Percentiles rank a stretch among this genome's conserved stretches.
Evolutionary conservation across 371 early-diverging fungal species (phyloP).

Genomic region (Nematocida sp.): DNA sequence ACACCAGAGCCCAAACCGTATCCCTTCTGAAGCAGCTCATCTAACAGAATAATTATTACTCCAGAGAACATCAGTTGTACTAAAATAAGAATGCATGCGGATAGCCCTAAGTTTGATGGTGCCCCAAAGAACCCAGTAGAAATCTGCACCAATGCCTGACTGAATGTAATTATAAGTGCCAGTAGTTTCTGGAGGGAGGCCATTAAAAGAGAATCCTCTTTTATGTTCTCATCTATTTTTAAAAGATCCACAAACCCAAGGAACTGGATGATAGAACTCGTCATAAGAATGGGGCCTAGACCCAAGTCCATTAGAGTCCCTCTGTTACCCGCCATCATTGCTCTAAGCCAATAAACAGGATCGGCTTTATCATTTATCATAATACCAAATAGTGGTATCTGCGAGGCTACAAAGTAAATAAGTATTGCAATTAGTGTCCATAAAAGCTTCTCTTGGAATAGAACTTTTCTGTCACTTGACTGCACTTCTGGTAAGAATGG

Average conservation of each 20-base stretch:
- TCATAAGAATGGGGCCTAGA: slow-evolving; percentile 95
- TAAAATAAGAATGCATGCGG: slow-evolving; percentile 83
- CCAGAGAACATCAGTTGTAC: slow-evolving; percentile 93
- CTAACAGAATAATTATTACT: slow-evolving; percentile 88
- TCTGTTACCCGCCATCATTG: slow-evolving; percentile 94
- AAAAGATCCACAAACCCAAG: slow-evolving; percentile 89
- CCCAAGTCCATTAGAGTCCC: slow-evolving; percentile 99
- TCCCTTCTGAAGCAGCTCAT: slow-evolving; percentile 99
- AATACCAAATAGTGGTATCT: slow-evolving; percentile 98
- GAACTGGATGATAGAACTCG: slow-evolving; percentile 97
- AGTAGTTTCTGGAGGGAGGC: slow-evolving; percentile 86
- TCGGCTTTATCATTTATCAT: slow-evolving; percentile 80
- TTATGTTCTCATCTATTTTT: slow-evolving; percentile 90
- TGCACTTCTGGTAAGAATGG: slow-evolving; percentile 91
- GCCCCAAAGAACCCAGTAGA: slow-evolving; percentile 94
- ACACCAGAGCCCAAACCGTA: slow-evolving; percentile 99
- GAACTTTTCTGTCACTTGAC: slow-evolving; percentile 88
- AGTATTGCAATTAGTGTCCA: slow-evolving; percentile 96
- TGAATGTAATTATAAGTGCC: slow-evolving; percentile 82
- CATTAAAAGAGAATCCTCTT: slow-evolving; percentile 94
- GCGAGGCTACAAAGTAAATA: slow-evolving; percentile 94
- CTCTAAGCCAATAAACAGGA: slow-evolving; percentile 97
- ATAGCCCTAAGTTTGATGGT: slow-evolving; percentile 84
- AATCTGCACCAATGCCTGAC: slow-evolving; percentile 92
- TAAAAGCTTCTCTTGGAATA: slow-evolving; percentile 91